Percentiles rank a stretch among this genome's conserved stretches.
Conservation (phyloP, 2,329 filamentous ascomycete genomes). For the Cladophialophora exuberans region DNA sequence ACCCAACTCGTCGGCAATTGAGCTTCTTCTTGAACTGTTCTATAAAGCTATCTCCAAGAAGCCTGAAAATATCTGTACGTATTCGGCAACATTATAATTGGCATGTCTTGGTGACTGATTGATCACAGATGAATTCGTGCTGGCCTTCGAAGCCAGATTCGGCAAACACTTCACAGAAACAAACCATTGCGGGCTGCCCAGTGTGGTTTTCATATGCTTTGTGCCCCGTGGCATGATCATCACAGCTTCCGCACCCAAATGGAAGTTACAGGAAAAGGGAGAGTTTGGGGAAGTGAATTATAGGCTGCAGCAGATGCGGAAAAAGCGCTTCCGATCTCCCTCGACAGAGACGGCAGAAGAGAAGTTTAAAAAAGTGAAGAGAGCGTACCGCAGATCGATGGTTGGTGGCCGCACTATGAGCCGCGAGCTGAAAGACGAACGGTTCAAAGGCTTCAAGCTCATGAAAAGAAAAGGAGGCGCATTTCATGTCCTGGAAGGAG, state of each 20-base stretch:
- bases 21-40: slow-evolving; percentile 13
- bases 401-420: background rate
- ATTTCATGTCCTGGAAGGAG: slow-evolving; percentile 6
- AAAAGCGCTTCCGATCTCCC: background rate
- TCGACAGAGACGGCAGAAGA: background rate
- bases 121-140: slow-evolving; percentile 8
- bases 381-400: background rate
- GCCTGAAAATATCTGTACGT: slow-evolving; percentile 9
- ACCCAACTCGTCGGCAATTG: slow-evolving; percentile 12
- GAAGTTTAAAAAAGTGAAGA: background rate
- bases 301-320: background rate
- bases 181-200: slow-evolving; percentile 8
- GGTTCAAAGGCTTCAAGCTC: background rate
- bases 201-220: slow-evolving; percentile 11
- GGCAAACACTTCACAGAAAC: slow-evolving; percentile 11
- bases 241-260: slow-evolving; percentile 10
- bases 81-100: slow-evolving; percentile 12
- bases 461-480: background rate
- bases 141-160: slow-evolving; percentile 12
- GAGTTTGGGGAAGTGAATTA: background rate
- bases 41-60: slow-evolving; percentile 2
- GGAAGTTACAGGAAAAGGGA: background rate
- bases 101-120: slow-evolving; percentile 12
- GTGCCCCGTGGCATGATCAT: background rate
- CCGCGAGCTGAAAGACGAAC: background rate